Evolutionary conservation across 495 filamentous ascomycete genomes (phyloP), one percentile per base, ranked within the genome.

Genomic region (Trichoderma reesei): DNA sequence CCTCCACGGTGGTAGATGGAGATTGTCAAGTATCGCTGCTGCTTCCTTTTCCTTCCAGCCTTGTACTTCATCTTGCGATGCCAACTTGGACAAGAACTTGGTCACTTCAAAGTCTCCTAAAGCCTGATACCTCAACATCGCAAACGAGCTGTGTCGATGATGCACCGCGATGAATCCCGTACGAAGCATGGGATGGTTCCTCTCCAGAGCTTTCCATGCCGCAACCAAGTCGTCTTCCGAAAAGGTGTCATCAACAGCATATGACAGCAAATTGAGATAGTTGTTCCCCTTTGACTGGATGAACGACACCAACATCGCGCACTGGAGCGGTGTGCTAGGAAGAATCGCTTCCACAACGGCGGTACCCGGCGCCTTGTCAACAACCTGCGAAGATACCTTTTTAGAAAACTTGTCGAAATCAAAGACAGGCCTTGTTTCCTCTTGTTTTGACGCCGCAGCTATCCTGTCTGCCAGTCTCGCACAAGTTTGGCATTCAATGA

Each of bases 281-380:
- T 85, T 71, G 1, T 60, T 62, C 0, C 85, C 86, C 0, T 77
- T 66, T 0, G 83, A 86, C 44, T 74, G 74, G 42, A 87, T 60
- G 60, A 84, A 88, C 51, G 85, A 80, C 0, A 82, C 79, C 65
- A 90, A 70, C 80, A 90, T 85, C 7, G 85, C 85, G 31, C 76
- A 72, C 65, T 90, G 88, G 5, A 85, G 70, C 4, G 83, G 79
- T 6, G 87, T 90, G 69, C 87, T 89, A 1, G 88, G 88, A 5
- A 83, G 70, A 9, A 88, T 59, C 2, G 71, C 69, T 63, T 85
- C 78, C 3, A 84, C 61, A 0, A 41, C 8, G 13, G 65, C 65
- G 34, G 14, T 20, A 11, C 42, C 9, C 0, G 18, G 0, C 20
- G 68, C 20, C 0, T 68, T 64, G 1, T 60, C 60, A 20, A 63